A percentile compares a stretch with the other conserved stretches of the same genome.
Conservation (phyloP, 176 grass and related monocot species). For the Areca catechu region DNA sequence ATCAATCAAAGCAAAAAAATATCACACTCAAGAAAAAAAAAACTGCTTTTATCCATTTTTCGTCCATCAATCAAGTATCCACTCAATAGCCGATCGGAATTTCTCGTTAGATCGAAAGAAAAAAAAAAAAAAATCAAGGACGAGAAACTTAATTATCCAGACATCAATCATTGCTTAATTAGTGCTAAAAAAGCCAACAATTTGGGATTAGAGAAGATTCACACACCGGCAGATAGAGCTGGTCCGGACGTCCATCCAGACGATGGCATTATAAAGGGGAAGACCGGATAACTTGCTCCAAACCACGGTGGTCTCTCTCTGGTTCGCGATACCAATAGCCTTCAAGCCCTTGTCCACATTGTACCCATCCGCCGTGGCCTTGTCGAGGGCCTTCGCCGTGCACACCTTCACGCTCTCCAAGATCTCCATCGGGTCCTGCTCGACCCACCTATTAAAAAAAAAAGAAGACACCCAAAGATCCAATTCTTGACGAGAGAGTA, state of each 20-base stretch:
- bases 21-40: not conserved
- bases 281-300: conserved; percentile 85
- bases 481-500: too few species aligned
- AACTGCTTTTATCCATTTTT: too few species aligned
- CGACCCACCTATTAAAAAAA: conserved; percentile 51
- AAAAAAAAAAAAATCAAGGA: too few species aligned
- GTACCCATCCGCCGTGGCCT: conserved; percentile 38
- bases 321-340: conserved; percentile 81
- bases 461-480: not conserved
- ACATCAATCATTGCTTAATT: too few species aligned
- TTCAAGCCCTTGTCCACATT: conserved; percentile 56
- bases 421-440: conserved; percentile 96
- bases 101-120: too few species aligned
- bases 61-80: too few species aligned
- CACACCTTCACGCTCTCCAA: conserved; percentile 57
- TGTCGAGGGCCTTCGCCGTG: conserved; percentile 50
- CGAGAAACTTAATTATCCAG: too few species aligned
- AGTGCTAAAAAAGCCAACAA: too few species aligned
- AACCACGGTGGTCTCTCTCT: conserved; percentile 82
- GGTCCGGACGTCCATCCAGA: conserved; percentile 97
- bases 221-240: conserved; percentile 63
- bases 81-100: too few species aligned
- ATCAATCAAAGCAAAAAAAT: not conserved
- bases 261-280: conserved; percentile 83
- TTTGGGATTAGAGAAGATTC: too few species aligned